Conservation (phyloP, 2,329 filamentous ascomycete species). For the Beauveria caledonica region DNA sequence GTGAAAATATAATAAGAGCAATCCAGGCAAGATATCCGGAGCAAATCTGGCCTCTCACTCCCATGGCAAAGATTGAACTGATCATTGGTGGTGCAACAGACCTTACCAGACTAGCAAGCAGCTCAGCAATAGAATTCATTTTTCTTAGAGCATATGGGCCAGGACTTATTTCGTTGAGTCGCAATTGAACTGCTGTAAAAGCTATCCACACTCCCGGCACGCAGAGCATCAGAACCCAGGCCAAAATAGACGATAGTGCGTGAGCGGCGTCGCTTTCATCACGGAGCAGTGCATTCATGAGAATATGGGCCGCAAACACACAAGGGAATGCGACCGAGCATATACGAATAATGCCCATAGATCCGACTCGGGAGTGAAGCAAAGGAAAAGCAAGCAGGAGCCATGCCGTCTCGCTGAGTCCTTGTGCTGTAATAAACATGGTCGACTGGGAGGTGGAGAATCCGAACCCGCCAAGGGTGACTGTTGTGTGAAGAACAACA, state of each 20-base stretch:
- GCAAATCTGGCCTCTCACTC: neutral
- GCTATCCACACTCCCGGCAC: neutral
- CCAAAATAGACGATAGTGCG: neutral
- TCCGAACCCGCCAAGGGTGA: conserved; percentile 55
- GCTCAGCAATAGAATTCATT: neutral
- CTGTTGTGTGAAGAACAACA: conserved; percentile 58
- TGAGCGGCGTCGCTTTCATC: neutral
- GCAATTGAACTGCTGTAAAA: neutral
- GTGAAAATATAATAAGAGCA: neutral
- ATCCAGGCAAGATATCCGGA: neutral
- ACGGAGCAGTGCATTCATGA: conserved; percentile 40
- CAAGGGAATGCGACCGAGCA: conserved; percentile 52
- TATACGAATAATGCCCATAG: conserved; percentile 52
- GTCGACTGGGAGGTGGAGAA: conserved; percentile 58
- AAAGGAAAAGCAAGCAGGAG: conserved; percentile 61
- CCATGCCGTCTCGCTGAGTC: conserved; percentile 62
- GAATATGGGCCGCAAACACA: conserved; percentile 51
- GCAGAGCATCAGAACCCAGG: neutral
- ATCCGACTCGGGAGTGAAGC: conserved; percentile 57
- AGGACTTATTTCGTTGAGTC: neutral
- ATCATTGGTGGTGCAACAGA: neutral
- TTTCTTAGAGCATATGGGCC: neutral
- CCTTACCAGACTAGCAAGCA: neutral
- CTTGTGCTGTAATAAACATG: conserved; percentile 53
- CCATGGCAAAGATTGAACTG: neutral